These are phyloP conservation scores for Ophiostoma triangulosporum DNA, from an alignment of 2,329 filamentous ascomycete species.

Conservation along the genomic window DNA sequence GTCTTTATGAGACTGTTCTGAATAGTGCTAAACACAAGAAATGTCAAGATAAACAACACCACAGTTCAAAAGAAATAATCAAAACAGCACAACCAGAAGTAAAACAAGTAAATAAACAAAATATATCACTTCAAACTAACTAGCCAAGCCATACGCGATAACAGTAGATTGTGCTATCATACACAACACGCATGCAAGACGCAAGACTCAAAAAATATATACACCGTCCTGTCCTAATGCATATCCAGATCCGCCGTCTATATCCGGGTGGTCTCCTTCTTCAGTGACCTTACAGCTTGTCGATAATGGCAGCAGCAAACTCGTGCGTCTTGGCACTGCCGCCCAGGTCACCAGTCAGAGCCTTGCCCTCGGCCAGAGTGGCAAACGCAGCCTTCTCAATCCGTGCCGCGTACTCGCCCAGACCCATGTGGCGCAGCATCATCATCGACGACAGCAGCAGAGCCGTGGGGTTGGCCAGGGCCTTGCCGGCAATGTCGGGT, in stretches of 20 bases:
- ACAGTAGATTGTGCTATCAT: not conserved
- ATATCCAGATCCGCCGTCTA: not conserved
- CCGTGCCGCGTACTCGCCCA: constrained; percentile 67
- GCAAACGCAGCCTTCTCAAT: constrained; percentile 95
- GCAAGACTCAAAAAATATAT: constrained; percentile 1
- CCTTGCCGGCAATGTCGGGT: constrained; percentile 60
- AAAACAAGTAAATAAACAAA: not conserved
- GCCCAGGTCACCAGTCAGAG: constrained; percentile 87
- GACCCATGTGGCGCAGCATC: constrained; percentile 98
- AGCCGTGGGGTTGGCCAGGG: constrained; percentile 91
- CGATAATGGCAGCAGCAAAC: constrained; percentile 86
- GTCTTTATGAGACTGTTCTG: too few relatives aligned
- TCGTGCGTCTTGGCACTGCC: constrained; percentile 93
- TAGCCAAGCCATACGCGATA: too few relatives aligned
- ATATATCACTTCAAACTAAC: too few relatives aligned
- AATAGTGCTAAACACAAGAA: too few relatives aligned
- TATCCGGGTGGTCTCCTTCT: not conserved
- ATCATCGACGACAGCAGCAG: constrained; percentile 93
- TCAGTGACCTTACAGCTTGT: constrained; percentile 36
- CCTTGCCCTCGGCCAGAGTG: constrained; percentile 90
- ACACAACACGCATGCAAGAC: constrained; percentile 1
- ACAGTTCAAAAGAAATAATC: not conserved
- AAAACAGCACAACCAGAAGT: not conserved
- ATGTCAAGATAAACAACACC: too few relatives aligned
- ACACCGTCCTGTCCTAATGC: not conserved